Evolutionary conservation across 805 yeast genomes (phyloP).

Genomic region (Pichia rugopelliculosa): DNA sequence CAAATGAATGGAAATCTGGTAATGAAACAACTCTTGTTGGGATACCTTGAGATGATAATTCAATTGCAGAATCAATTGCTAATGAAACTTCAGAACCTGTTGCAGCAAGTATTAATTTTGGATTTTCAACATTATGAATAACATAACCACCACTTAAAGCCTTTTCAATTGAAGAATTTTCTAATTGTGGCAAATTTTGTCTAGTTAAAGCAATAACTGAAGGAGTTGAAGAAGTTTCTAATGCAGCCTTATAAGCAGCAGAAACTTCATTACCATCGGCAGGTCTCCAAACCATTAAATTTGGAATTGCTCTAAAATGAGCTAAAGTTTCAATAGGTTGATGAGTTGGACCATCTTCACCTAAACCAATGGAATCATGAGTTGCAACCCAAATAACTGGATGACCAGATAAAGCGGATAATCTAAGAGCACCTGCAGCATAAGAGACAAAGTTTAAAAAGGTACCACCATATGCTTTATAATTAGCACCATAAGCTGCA

Average conservation of each 20-base stretch:
- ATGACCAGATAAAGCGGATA: constrained; percentile 75
- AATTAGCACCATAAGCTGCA: constrained; percentile 80
- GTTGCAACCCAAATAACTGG: constrained; percentile 86
- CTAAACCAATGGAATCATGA: constrained; percentile 84
- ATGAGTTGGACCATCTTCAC: constrained; percentile 93
- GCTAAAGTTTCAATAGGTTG: constrained; percentile 88
- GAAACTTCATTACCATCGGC: constrained; percentile 88
- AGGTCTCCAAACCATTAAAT: constrained; percentile 83
- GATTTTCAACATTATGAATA: constrained; percentile 46
- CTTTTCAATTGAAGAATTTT: constrained; percentile 84
- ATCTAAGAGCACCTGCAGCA: constrained; percentile 83
- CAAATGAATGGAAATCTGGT: constrained; percentile 90
- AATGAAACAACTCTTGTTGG: constrained; percentile 81
- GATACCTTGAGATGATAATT: constrained; percentile 55
- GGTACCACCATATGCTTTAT: constrained; percentile 92
- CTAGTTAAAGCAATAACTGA: constrained; percentile 71
- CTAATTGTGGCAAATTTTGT: constrained; percentile 89
- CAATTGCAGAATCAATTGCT: constrained; percentile 75
- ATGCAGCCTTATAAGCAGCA: constrained; percentile 68
- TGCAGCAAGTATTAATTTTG: constrained; percentile 73
- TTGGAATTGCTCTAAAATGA: constrained; percentile 79
- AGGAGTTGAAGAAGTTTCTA: constrained; percentile 59
- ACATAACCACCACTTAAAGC: constrained; percentile 95
- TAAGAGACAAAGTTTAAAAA: constrained; percentile 87
- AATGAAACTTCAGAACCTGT: constrained; percentile 93